These are phyloP conservation scores for Alternaria angustiovoidea DNA, from an alignment of 2,329 filamentous ascomycete genomes.

Conservation along the genomic window DNA sequence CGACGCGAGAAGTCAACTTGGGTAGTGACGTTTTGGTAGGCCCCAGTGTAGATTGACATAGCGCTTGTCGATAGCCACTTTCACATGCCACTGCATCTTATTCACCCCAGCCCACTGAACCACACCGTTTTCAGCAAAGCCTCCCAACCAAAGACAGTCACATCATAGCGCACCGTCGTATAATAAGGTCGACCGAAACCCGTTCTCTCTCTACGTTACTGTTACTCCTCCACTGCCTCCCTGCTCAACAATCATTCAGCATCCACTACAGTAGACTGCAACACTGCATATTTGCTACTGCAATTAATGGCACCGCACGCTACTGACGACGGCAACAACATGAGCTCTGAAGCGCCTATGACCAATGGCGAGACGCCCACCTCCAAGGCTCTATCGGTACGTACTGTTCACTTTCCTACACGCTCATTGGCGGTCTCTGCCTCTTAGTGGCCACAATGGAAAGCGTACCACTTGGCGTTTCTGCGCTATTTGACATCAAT, in stretches of 20 bases:
- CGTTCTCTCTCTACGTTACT: constrained; percentile 17
- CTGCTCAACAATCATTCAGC: constrained; percentile 12
- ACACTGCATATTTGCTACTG: constrained; percentile 13
- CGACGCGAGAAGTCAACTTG: background rate
- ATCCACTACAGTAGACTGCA: constrained; percentile 3
- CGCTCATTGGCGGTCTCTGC: background rate
- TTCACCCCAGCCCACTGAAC: constrained; percentile 13
- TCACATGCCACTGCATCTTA: constrained; percentile 33
- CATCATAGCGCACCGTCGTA: constrained; percentile 29
- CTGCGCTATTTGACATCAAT: background rate
- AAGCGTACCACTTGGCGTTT: background rate
- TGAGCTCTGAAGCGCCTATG: constrained; percentile 38
- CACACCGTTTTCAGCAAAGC: constrained; percentile 35
- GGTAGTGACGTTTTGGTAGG: constrained; percentile 14
- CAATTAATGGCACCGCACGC: constrained; percentile 46
- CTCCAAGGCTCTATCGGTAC: constrained; percentile 51
- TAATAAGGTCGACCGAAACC: constrained; percentile 32
- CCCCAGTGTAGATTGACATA: background rate
- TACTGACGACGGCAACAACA: constrained; percentile 43
- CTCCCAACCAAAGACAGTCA: constrained; percentile 26
- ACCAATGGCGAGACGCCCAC: constrained; percentile 53
- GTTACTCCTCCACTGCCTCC: constrained; percentile 15
- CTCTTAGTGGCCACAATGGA: background rate
- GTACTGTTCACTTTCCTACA: constrained; percentile 21
- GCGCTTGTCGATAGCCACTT: constrained; percentile 17